These are phyloP conservation scores for Hanseniaspora singularis DNA, from an alignment of 805 yeast genomes.

Conservation along the genomic window DNA sequence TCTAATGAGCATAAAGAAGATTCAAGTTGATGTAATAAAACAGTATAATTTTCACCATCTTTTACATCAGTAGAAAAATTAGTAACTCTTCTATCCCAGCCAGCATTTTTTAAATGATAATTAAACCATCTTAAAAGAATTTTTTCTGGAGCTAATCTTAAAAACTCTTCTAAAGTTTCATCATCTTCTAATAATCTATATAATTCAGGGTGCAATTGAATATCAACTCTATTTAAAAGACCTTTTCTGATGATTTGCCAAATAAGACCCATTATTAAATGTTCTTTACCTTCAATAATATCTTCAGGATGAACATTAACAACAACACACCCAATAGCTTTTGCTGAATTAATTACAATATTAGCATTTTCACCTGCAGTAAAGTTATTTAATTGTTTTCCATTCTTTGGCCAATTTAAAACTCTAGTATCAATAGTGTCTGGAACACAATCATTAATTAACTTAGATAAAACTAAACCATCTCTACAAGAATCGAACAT, in stretches of 20 bases:
- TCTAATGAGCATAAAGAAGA: constrained; percentile 70
- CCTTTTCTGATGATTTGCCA: constrained; percentile 99
- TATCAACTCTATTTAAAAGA: constrained; percentile 84
- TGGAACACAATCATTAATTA: constrained; percentile 94
- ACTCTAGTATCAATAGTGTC: constrained; percentile 98
- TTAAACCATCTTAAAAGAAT: constrained; percentile 95
- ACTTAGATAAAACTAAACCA: constrained; percentile 82
- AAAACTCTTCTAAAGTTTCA: constrained; percentile 91
- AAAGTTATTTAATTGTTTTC: constrained; percentile 77
- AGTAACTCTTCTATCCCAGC: constrained; percentile 70
- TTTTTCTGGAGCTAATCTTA: constrained; percentile 95
- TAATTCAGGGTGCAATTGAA: constrained; percentile 89
- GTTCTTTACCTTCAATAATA: constrained; percentile 87
- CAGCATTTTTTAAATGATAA: constrained; percentile 86
- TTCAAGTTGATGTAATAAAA: constrained; percentile 74
- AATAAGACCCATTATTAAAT: constrained; percentile 76
- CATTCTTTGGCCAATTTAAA: constrained; percentile 71
- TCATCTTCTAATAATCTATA: constrained; percentile 90
- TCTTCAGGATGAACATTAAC: constrained; percentile 96
- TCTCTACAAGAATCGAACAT: constrained; percentile 93
- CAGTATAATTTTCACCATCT: constrained; percentile 92
- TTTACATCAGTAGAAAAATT: constrained; percentile 80
- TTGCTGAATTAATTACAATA: constrained; percentile 94
- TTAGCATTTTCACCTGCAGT: constrained; percentile 95
- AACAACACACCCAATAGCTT: constrained; percentile 96